Conservation (phyloP, 805 yeast genomes). For the Zygotorulaspora danielsina region DNA sequence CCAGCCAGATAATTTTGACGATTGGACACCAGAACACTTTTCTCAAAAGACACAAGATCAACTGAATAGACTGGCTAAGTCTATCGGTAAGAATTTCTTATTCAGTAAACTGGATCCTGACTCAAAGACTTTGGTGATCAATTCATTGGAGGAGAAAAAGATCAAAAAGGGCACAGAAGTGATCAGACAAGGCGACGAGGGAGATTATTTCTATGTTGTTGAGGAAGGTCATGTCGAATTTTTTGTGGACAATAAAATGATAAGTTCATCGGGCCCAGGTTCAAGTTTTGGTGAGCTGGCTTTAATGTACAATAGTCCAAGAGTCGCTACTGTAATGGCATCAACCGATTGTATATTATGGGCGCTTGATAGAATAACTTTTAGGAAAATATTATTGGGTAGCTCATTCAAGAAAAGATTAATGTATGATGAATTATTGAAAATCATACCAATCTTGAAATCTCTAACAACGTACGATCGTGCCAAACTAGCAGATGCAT, state of each 20-base stretch:
- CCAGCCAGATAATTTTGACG: conserved; percentile 68
- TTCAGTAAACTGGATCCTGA: conserved; percentile 79
- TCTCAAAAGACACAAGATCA: conserved; percentile 62
- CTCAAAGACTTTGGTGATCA: conserved; percentile 69
- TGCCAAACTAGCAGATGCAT: conserved; percentile 90
- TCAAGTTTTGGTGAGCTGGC: conserved; percentile 96
- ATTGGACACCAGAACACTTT: conserved; percentile 63
- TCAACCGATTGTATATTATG: conserved; percentile 68
- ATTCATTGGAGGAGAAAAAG: conserved; percentile 74
- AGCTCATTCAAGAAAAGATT: conserved; percentile 86
- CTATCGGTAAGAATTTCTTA: conserved; percentile 76
- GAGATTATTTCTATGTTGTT: conserved; percentile 84
- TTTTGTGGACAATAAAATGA: conserved; percentile 59
- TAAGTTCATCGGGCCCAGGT: conserved; percentile 76
- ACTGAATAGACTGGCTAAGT: conserved; percentile 58
- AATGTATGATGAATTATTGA: conserved; percentile 83
- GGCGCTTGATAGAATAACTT: conserved; percentile 91
- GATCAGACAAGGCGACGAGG: conserved; percentile 89
- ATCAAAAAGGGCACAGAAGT: conserved; percentile 58
- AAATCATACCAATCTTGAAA: conserved; percentile 77
- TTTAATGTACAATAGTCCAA: conserved; percentile 92
- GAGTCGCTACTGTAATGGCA: conserved; percentile 92
- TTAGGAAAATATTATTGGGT: conserved; percentile 85
- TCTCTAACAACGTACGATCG: conserved; percentile 75
- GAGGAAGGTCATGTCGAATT: conserved; percentile 84